These are phyloP conservation scores for Diatrype stigma DNA, from an alignment of 2,329 filamentous ascomycete species.

Conservation along the genomic window DNA sequence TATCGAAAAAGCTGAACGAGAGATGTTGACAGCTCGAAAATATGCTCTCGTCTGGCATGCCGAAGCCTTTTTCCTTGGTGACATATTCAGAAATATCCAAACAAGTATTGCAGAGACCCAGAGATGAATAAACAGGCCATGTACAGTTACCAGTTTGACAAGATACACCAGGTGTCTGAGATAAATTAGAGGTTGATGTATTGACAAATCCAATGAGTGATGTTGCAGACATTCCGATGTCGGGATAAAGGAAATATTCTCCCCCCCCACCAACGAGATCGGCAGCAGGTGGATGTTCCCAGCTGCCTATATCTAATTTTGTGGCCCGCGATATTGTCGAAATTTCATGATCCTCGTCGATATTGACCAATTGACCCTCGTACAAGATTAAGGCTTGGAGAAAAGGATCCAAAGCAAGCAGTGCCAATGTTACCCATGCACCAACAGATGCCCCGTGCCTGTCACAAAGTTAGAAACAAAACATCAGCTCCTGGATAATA, in stretches of 20 bases:
- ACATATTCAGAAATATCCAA: slow-evolving; percentile 5
- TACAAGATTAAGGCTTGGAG: slow-evolving; percentile 6
- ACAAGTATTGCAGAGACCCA: slow-evolving; percentile 8
- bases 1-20: not conserved
- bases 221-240: slow-evolving; percentile 1
- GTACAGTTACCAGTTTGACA: slow-evolving; percentile 9
- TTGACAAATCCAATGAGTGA: slow-evolving; percentile 1
- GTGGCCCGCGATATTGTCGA: not conserved
- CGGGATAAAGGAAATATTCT: not conserved
- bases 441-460: slow-evolving; percentile 5
- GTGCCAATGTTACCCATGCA: slow-evolving; percentile 4
- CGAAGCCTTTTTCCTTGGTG: not conserved
- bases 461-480: no score
- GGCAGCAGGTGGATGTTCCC: not conserved
- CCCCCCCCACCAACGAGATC: no score
- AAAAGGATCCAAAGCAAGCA: slow-evolving; percentile 7
- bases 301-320: not conserved
- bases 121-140: slow-evolving; percentile 4
- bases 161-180: not conserved
- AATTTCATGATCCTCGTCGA: not conserved
- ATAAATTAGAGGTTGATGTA: not conserved
- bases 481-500: no score
- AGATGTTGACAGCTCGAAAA: not conserved
- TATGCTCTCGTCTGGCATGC: not conserved
- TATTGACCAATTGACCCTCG: not conserved